These are phyloP conservation scores for Hortaea werneckii DNA, from an alignment of 2,329 filamentous ascomycete genomes.

Conservation along the genomic window DNA sequence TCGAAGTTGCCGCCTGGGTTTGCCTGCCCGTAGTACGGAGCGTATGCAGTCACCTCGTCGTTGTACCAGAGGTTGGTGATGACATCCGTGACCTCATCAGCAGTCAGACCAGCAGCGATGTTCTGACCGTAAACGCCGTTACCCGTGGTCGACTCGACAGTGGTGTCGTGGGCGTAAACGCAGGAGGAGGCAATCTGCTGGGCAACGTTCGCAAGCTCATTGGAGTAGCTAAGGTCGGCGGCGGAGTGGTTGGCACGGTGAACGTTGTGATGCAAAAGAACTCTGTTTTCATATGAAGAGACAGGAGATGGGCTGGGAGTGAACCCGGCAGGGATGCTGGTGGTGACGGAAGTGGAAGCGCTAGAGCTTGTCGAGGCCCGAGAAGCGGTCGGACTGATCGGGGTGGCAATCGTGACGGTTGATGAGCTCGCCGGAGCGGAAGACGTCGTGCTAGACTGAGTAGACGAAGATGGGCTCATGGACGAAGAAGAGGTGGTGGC, in stretches of 20 bases:
- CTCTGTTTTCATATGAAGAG: slow-evolving; percentile 27
- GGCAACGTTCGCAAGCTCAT: slow-evolving; percentile 54
- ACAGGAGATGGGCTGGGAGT: neutral
- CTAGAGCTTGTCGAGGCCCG: neutral
- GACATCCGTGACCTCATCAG: slow-evolving; percentile 50
- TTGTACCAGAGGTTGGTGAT: slow-evolving; percentile 87
- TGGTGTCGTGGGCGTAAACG: slow-evolving; percentile 62
- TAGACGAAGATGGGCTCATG: no score
- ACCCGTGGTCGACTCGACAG: slow-evolving; percentile 41
- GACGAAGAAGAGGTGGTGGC: no score
- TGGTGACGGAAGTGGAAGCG: neutral
- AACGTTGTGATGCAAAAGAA: slow-evolving; percentile 69
- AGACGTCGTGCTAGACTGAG: no score
- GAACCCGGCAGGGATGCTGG: no score
- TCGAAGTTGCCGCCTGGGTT: slow-evolving; percentile 53
- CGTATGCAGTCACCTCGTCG: slow-evolving; percentile 54
- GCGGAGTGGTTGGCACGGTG: slow-evolving; percentile 73
- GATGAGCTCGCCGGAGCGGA: neutral
- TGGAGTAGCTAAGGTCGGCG: slow-evolving; percentile 53
- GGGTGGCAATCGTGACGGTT: slow-evolving; percentile 5
- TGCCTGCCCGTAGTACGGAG: slow-evolving; percentile 45
- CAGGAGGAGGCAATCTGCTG: slow-evolving; percentile 54
- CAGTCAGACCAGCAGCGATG: slow-evolving; percentile 57
- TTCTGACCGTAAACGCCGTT: slow-evolving; percentile 77
- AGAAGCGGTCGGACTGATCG: slow-evolving; percentile 3